Conservation (phyloP, 2,329 filamentous ascomycete genomes). For the Ophiostoma triangulosporum region DNA sequence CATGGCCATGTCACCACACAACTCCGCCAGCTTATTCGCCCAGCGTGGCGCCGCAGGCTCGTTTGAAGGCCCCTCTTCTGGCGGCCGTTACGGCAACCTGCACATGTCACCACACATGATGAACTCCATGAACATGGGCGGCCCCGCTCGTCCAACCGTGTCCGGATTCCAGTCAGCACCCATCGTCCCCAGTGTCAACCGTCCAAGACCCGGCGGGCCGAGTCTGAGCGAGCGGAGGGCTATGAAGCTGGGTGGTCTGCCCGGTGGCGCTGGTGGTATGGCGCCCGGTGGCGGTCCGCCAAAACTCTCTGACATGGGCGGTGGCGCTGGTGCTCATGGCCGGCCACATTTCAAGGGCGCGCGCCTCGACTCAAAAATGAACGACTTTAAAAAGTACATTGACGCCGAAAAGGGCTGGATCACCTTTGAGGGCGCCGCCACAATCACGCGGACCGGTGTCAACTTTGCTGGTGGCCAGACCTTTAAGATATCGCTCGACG, state of each 20-base stretch:
- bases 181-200: constrained; percentile 23
- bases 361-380: constrained; percentile 35
- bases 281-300: constrained; percentile 23
- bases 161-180: constrained; percentile 42
- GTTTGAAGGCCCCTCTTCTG: constrained; percentile 20
- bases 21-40: constrained; percentile 11
- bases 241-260: constrained; percentile 38
- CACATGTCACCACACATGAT: constrained; percentile 20
- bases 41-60: constrained; percentile 17
- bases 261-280: constrained; percentile 27
- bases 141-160: constrained; percentile 28
- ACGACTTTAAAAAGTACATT: constrained; percentile 62
- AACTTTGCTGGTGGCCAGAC: constrained; percentile 82
- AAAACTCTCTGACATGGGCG: constrained; percentile 29
- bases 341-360: constrained; percentile 22
- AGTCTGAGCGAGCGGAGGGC: constrained; percentile 56
- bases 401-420: constrained; percentile 85
- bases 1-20: constrained; percentile 19
- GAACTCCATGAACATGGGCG: constrained; percentile 6
- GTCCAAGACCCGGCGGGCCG: constrained; percentile 25
- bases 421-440: constrained; percentile 84
- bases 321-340: constrained; percentile 8
- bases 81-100: constrained; percentile 31
- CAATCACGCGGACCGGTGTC: constrained; percentile 78
- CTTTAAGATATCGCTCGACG: constrained; percentile 89